Percentiles rank a stretch among this genome's conserved stretches.
Conservation (phyloP, 2,329 filamentous ascomycete species). For the Cadophora malorum region DNA sequence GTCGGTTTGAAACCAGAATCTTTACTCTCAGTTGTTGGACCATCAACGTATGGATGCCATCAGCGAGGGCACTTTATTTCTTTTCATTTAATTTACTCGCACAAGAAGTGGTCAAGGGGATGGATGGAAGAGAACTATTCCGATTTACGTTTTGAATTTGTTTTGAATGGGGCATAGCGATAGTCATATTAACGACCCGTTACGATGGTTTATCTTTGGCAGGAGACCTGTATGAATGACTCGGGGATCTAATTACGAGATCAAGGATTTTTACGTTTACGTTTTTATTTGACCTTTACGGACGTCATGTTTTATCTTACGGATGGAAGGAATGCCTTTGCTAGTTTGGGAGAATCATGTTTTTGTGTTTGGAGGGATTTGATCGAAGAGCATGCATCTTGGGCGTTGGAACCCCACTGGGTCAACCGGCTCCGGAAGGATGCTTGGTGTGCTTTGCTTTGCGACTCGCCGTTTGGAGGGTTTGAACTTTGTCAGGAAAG, state of each 20-base stretch:
- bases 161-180: constrained; percentile 40
- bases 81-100: constrained; percentile 15
- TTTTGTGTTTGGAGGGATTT: constrained; percentile 20
- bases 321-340: constrained; percentile 10
- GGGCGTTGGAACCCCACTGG: constrained; percentile 34
- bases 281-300: constrained; percentile 30
- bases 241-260: constrained; percentile 37
- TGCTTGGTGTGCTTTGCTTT: constrained; percentile 30
- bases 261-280: constrained; percentile 40
- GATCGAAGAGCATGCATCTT: constrained; percentile 29
- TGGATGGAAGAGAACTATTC: background rate
- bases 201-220: constrained; percentile 33
- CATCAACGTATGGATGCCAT: constrained; percentile 27
- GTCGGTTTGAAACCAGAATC: constrained; percentile 20
- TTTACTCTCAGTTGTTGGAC: constrained; percentile 35
- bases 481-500: constrained; percentile 16
- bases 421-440: constrained; percentile 15
- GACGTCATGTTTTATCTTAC: constrained; percentile 35
- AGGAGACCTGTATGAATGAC: constrained; percentile 41
- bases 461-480: constrained; percentile 19
- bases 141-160: constrained; percentile 22
- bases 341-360: background rate
- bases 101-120: background rate
- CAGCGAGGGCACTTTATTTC: constrained; percentile 35
- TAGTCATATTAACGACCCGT: constrained; percentile 39